A percentile compares a stretch with the other conserved stretches of the same genome.
phyloP scores from a whole-genome alignment of 495 filamentous ascomycete genomes.

The Hypoxylon trugodes region DNA sequence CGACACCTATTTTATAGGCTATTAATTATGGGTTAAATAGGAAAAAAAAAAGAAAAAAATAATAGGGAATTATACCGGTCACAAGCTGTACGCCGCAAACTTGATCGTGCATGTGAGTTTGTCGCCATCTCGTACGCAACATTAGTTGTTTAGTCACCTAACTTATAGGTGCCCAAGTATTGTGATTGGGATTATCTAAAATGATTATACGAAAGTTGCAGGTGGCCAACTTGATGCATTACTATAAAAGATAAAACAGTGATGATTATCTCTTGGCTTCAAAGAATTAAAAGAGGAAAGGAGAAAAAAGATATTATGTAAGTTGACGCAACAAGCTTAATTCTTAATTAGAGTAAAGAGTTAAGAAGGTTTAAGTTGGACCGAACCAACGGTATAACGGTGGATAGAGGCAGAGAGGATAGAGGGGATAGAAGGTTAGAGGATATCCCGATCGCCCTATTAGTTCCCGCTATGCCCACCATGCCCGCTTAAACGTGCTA shows the following conservation, averaged over 20 bases:
- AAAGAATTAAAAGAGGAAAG: not conserved
- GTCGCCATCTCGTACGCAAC: conserved; percentile 1
- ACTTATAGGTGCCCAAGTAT: no score
- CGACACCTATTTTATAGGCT: conserved; percentile 18
- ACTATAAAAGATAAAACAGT: not conserved
- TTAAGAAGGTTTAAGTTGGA: no score
- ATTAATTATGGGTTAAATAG: not conserved
- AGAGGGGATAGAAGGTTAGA: no score
- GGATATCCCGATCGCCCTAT: conserved; percentile 11
- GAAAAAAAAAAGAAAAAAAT: not conserved
- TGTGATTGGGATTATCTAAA: not conserved
- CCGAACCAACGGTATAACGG: no score
- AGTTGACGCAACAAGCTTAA: no score
- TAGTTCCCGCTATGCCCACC: not conserved
- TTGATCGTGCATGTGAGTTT: conserved; percentile 24
- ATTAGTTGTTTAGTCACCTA: not conserved
- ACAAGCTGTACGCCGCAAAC: conserved; percentile 33
- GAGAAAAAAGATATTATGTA: not conserved
- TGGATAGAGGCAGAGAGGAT: no score
- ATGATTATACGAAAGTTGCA: not conserved
- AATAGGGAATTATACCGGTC: conserved; percentile 25
- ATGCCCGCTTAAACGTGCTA: conserved; percentile 15
- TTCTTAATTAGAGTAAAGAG: no score
- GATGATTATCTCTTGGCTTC: not conserved
- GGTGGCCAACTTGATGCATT: not conserved